Evolutionary conservation across 192 early-diverging fungal species (phyloP).

Genomic region (Linnemannia exigua): DNA sequence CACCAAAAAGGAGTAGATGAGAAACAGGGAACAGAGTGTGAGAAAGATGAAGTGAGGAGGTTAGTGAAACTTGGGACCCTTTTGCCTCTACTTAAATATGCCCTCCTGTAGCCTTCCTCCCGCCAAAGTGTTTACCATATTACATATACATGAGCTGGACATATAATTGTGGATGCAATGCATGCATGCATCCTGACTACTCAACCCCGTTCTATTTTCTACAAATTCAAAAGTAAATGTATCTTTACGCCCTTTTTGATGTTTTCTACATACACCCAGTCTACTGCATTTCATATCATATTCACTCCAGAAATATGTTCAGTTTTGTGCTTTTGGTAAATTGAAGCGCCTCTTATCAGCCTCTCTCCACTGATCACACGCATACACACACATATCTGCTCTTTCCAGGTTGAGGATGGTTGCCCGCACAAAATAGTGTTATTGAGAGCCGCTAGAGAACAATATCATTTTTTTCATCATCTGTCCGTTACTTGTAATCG

Average conservation of each 20-base stretch:
- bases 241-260: slow-evolving; percentile 1
- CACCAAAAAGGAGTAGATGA: too few species aligned
- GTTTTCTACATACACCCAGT: not conserved
- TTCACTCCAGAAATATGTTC: not conserved
- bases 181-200: not conserved
- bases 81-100: not conserved
- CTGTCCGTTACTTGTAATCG: not conserved
- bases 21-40: not conserved
- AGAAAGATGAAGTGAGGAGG: not conserved
- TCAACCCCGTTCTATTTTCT: not conserved
- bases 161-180: not conserved
- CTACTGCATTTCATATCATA: too few species aligned
- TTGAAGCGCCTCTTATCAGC: too few species aligned
- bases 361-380: too few species aligned
- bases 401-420: too few species aligned
- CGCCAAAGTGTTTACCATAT: not conserved
- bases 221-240: not conserved
- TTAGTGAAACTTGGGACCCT: not conserved
- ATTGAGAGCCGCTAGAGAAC: not conserved
- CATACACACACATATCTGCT: too few species aligned
- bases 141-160: not conserved
- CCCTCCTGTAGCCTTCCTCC: not conserved
- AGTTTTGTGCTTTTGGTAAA: not conserved
- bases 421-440: not conserved
- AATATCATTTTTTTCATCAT: not conserved